Conservation (phyloP, 2,329 filamentous ascomycete genomes). For the Lizonia empirigonia region DNA sequence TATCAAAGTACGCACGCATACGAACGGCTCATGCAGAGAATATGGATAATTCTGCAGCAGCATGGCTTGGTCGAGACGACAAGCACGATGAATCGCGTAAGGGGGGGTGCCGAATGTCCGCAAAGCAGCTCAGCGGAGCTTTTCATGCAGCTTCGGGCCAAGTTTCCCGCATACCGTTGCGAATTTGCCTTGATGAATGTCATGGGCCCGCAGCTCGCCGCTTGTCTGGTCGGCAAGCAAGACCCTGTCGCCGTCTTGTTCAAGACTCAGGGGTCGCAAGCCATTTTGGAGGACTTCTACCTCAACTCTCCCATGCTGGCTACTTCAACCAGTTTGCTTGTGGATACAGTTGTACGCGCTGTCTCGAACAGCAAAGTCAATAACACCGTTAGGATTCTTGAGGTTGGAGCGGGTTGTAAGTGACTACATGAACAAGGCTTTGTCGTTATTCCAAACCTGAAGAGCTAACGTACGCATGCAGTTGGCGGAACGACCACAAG, state of each 20-base stretch:
- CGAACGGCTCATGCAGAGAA: conserved; percentile 9
- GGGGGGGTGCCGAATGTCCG: neutral
- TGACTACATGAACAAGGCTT: neutral
- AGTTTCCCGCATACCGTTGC: neutral
- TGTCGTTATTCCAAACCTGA: neutral
- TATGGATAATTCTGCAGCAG: conserved; percentile 16
- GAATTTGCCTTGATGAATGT: neutral
- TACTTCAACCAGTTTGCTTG: conserved; percentile 22
- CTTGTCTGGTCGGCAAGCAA: neutral
- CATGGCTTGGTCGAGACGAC: conserved; percentile 10
- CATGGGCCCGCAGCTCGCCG: neutral
- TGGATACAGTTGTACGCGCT: conserved; percentile 12
- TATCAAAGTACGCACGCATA: conserved; percentile 15
- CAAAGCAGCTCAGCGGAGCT: neutral
- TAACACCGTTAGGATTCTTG: neutral
- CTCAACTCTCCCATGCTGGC: conserved; percentile 25
- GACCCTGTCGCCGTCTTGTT: neutral
- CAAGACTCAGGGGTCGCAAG: conserved; percentile 3
- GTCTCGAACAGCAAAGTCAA: conserved; percentile 1
- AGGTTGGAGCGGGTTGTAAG: neutral
- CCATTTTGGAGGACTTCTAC: conserved; percentile 24
- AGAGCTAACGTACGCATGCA: neutral
- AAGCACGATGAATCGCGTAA: neutral
- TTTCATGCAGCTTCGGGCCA: neutral
- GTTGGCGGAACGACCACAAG: neutral